Evolutionary conservation across 23 red algal genomes (phyloP), one percentile per base, ranked within the genome.

Genomic region (Cyanidiococcus yangmingshanensis): DNA sequence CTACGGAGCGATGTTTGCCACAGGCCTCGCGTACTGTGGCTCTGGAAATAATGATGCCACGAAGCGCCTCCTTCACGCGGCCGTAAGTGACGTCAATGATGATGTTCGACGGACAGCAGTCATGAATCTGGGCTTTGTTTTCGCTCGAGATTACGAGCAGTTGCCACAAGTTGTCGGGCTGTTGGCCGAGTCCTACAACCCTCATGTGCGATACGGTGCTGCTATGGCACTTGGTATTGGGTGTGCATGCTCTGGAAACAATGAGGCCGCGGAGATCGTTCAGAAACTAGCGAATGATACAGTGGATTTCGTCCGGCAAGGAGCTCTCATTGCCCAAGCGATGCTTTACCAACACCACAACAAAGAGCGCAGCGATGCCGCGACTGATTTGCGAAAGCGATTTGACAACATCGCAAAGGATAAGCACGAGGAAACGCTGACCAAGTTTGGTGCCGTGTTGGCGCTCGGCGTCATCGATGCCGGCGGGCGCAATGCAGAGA

Each of bases 51-150:
- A 98, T 67, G 84, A 79, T 33, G 87, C 94, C 17, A 91, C 89
- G 59, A 83, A 88, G 7, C 63, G 85, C 18, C 76, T 98, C 68
- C 84, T 98, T 50, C 82, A 91, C 79, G 84, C 86, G 15, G 94
- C 94, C 17, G 94, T 98, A 1, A 84, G 87, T 37, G 94, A 98
- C 79, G 88, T 98, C 21, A 89, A 54, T 50, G 88, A 98, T 35
- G 94, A 98, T 82, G 94, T 98, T 77, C 88, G 94, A 34, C 81
- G 94, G 40, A 85, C 94, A 37, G 94, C 94, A 41, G 88, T 98
- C 31, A 79, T 98, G 32, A 74, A 58, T 1, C 78, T 98, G 29
- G 94, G 94, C 1, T 91, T 98, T 82, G 88, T 98, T 12, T 76
- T 98, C 39, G 82, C 90, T 74, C 87, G 88, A 15, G 87, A 91